Percentiles rank a stretch among this genome's conserved stretches.
Conservation (phyloP, 176 grass and related monocot species). For the Chrysopogon serrulatus region DNA sequence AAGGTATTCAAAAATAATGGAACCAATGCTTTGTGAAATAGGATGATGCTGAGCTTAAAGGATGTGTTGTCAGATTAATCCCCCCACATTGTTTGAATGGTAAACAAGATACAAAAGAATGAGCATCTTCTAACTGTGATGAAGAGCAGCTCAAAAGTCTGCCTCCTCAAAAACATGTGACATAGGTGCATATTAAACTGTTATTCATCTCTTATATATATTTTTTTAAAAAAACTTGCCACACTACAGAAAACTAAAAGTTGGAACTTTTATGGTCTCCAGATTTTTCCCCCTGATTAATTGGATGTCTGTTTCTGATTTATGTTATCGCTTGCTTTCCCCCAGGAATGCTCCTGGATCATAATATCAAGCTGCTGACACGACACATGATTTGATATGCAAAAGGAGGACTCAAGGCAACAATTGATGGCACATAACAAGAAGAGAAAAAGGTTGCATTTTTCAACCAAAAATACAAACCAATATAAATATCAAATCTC, state of each 20-base stretch:
- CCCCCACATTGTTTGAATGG: not conserved
- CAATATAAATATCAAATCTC: not conserved
- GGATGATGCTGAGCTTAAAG: not conserved
- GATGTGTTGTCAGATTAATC: not conserved
- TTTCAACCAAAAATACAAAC: not conserved
- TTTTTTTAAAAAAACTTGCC: constrained; percentile 14
- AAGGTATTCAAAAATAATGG: not conserved
- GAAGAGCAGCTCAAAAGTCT: not conserved
- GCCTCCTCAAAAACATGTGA: not conserved
- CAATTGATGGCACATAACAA: not conserved
- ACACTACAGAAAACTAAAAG: not conserved
- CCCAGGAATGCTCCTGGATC: not conserved
- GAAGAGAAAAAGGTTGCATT: not conserved
- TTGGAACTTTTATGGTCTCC: not conserved
- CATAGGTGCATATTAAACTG: not conserved
- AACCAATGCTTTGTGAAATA: not conserved
- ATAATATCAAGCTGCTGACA: not conserved
- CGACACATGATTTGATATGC: constrained; percentile 1
- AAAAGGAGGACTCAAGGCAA: constrained; percentile 1
- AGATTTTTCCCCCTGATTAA: not conserved
- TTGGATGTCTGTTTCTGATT: not conserved
- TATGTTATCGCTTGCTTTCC: not conserved
- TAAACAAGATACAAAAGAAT: constrained; percentile 8
- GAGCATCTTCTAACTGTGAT: not conserved
- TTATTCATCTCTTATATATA: not conserved